Conservation (phyloP, 108 stramenopile genomes). For the Nitzschia sp. region DNA sequence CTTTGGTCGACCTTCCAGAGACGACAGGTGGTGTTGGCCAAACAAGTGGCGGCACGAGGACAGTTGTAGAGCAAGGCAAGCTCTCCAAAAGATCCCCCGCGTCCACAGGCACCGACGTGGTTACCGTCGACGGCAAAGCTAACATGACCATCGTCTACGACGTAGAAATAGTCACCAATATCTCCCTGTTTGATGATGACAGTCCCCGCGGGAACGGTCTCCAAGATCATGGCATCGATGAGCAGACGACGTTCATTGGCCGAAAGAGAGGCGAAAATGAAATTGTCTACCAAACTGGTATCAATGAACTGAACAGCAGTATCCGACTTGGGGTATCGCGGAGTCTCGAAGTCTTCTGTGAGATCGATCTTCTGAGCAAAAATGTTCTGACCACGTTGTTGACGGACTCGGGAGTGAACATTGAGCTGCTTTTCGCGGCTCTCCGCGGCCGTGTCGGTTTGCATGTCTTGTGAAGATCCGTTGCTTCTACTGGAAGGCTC, state of each 20-base stretch:
- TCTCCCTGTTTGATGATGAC: slow-evolving; percentile 90
- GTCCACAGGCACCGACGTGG: slow-evolving; percentile 75
- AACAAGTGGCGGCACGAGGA: slow-evolving; percentile 86
- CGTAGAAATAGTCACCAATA: slow-evolving; percentile 87
- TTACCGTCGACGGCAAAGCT: slow-evolving; percentile 85
- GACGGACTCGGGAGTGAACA: slow-evolving; percentile 67
- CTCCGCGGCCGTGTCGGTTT: slow-evolving; percentile 48
- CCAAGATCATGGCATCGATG: slow-evolving; percentile 88
- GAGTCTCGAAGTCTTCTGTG: slow-evolving; percentile 68
- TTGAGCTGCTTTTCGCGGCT: slow-evolving; percentile 78
- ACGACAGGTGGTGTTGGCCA: slow-evolving; percentile 79
- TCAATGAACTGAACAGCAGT: slow-evolving; percentile 82
- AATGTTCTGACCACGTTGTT: slow-evolving; percentile 82
- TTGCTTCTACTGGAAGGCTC: slow-evolving; percentile 17
- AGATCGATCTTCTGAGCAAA: slow-evolving; percentile 81
- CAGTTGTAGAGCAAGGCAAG: slow-evolving; percentile 87
- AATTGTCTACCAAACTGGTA: slow-evolving; percentile 77
- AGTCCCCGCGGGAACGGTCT: slow-evolving; percentile 73
- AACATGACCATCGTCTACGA: slow-evolving; percentile 84
- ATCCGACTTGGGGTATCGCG: slow-evolving; percentile 72
- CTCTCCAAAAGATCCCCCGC: slow-evolving; percentile 89
- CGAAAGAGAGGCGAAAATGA: slow-evolving; percentile 81
- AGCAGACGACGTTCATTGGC: slow-evolving; percentile 68
- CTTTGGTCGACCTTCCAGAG: slow-evolving; percentile 87
- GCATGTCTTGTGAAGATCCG: slow-evolving; percentile 29